Conservation (phyloP, 2,329 filamentous ascomycete genomes). For the Claviceps paspali region DNA sequence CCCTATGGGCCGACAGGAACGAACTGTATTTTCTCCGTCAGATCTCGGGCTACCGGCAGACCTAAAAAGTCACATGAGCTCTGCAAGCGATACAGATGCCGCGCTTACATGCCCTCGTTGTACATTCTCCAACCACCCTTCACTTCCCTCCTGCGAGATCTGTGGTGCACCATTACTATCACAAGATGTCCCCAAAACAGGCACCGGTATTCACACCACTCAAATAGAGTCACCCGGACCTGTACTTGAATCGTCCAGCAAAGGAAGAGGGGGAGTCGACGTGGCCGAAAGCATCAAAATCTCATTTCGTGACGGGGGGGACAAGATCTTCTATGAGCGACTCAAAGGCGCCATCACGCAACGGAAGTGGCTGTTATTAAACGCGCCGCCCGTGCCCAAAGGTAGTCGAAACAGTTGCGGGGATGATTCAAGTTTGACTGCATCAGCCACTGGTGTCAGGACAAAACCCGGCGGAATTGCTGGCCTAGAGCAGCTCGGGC, state of each 20-base stretch:
- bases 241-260: slow-evolving; percentile 27
- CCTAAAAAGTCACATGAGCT: neutral
- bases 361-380: slow-evolving; percentile 85
- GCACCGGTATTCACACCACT: slow-evolving; percentile 21
- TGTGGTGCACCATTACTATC: slow-evolving; percentile 64
- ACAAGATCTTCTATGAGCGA: slow-evolving; percentile 78
- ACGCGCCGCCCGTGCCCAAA: slow-evolving; percentile 74
- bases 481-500: slow-evolving; percentile 71
- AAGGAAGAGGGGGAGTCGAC: slow-evolving; percentile 29
- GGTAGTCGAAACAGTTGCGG: slow-evolving; percentile 27
- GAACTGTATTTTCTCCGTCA: too few relatives aligned
- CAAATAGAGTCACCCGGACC: slow-evolving; percentile 70
- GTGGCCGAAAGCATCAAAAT: slow-evolving; percentile 69
- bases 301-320: slow-evolving; percentile 79
- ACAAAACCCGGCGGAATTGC: slow-evolving; percentile 72
- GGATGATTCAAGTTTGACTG: slow-evolving; percentile 14
- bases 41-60: neutral
- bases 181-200: slow-evolving; percentile 22
- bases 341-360: slow-evolving; percentile 80
- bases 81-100: slow-evolving; percentile 11
- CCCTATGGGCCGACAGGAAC: too few relatives aligned
- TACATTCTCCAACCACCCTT: slow-evolving; percentile 88
- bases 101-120: slow-evolving; percentile 65
- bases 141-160: slow-evolving; percentile 73
- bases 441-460: slow-evolving; percentile 16